phyloP scores from a whole-genome alignment of 2,329 filamentous ascomycete species.

The Trichoderma sp. region DNA sequence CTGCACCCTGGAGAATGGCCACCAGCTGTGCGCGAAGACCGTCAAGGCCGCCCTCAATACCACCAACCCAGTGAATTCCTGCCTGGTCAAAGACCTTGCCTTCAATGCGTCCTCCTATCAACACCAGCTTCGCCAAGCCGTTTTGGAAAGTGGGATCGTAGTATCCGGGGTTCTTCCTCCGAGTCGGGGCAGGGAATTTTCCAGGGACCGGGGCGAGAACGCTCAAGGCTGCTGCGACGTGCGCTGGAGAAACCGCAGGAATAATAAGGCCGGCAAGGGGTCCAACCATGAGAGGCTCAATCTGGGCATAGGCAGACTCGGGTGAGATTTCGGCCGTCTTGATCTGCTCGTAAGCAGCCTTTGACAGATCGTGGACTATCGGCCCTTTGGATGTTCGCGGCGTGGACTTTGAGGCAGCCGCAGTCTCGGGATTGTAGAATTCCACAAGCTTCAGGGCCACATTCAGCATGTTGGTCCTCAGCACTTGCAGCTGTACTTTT shows the following conservation, averaged over 20 bases:
- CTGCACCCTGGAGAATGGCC: constrained; percentile 75
- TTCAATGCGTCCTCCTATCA: constrained; percentile 86
- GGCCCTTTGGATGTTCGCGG: constrained; percentile 37
- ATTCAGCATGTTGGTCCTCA: constrained; percentile 87
- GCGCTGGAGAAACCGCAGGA: constrained; percentile 78
- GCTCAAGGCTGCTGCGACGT: constrained; percentile 78
- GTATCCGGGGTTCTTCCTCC: constrained; percentile 76
- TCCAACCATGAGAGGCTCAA: constrained; percentile 77
- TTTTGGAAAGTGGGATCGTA: constrained; percentile 77
- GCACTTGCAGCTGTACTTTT: constrained; percentile 73
- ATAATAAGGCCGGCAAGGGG: constrained; percentile 80
- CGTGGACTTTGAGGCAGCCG: constrained; percentile 38
- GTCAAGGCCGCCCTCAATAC: constrained; percentile 79
- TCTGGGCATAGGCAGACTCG: constrained; percentile 53
- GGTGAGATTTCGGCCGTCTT: constrained; percentile 40
- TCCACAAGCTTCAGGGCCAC: constrained; percentile 84
- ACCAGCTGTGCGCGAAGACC: constrained; percentile 82
- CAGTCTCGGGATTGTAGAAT: constrained; percentile 64
- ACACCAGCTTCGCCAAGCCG: constrained; percentile 81
- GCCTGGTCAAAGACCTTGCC: constrained; percentile 78
- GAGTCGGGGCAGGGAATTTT: constrained; percentile 75
- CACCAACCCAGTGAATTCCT: constrained; percentile 65
- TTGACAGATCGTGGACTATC: constrained; percentile 55
- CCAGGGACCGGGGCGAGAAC: constrained; percentile 72
- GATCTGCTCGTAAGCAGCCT: constrained; percentile 53